Base-by-base conservation (phyloP, 352 stramenopile species). In the Achlya hypogyna region DNA sequence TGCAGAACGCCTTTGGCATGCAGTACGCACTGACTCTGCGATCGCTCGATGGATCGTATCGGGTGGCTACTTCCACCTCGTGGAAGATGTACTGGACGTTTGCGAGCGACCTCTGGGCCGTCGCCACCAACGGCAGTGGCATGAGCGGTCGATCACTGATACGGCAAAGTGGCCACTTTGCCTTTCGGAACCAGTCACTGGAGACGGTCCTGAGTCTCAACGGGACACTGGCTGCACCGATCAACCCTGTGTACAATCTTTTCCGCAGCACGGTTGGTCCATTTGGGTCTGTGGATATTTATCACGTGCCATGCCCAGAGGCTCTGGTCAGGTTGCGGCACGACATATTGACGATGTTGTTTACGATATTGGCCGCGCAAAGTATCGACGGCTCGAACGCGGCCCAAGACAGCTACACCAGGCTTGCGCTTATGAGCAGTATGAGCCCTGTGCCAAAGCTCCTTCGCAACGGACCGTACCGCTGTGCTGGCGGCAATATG, bases 71-170 rank as follows among this genome's bases (percentile, higher is more conserved):
- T 14, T 38, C 54, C 12, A 65, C 58, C 20, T 65, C 58, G 22
- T 53, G 54, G 8, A 53, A 54, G n/a, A 65, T 65, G 58, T 38
- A 65, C 12, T 65, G 58, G 58, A 32, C 58, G 22, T 22, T 65
- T 8, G 58, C 58, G 9, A 29, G 10, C 28, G 27, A 32, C 6
- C 31, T 67, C 6, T 58, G 38, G 60, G 40, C 28, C 25, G 40
- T 53, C 5, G 29, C 9, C 4, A 29, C 45, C 34, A 65, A 65
- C 45, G 20, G n/a, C 20, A 43, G 25, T 31, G 23, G 22, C 20
- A 20, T 56, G 5, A 12, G 31, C n/a, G 58, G 58, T n/a, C 12
- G 9, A 10, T 54, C 34, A 54, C 31, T 65, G 5, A 29, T 65
- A 12, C 58, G 58, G 4, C 12, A 51, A n/a, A 65, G 58, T 65